Evolutionary conservation across 1,284 basidiomycete genomes (phyloP).

Genomic region (Ganoderma lucidum): DNA sequence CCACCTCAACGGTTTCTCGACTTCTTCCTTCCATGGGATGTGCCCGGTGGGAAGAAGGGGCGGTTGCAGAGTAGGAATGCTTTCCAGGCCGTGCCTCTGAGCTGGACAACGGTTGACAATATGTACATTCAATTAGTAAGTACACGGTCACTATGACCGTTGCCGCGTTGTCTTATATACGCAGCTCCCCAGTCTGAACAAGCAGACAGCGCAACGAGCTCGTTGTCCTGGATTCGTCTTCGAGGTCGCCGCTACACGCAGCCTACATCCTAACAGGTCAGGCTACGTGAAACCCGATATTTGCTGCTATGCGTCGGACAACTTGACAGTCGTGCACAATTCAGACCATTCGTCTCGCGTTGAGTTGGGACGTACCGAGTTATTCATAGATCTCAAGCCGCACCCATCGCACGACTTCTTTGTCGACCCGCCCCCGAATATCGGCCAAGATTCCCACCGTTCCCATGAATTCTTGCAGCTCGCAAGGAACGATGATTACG

Average conservation of each 20-base stretch:
- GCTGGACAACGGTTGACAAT: neutral
- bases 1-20: neutral
- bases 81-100: constrained; percentile 1
- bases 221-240: constrained; percentile 25
- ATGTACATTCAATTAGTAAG: constrained; percentile 16
- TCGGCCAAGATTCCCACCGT: neutral
- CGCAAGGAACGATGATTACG: neutral
- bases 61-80: neutral
- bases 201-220: neutral
- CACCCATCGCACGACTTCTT: neutral
- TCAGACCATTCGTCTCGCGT: neutral
- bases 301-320: constrained; percentile 10
- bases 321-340: neutral
- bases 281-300: constrained; percentile 21
- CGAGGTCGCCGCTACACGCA: constrained; percentile 6
- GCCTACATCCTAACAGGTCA: neutral
- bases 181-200: constrained; percentile 9
- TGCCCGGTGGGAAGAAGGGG: neutral
- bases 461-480: neutral
- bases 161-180: neutral
- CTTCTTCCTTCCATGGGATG: neutral
- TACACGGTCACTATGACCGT: neutral
- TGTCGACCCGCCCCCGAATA: neutral
- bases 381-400: neutral
- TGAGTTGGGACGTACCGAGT: neutral